Evolutionary conservation across 495 filamentous ascomycete genomes (phyloP).

Genomic region (Penicillium steckii): DNA sequence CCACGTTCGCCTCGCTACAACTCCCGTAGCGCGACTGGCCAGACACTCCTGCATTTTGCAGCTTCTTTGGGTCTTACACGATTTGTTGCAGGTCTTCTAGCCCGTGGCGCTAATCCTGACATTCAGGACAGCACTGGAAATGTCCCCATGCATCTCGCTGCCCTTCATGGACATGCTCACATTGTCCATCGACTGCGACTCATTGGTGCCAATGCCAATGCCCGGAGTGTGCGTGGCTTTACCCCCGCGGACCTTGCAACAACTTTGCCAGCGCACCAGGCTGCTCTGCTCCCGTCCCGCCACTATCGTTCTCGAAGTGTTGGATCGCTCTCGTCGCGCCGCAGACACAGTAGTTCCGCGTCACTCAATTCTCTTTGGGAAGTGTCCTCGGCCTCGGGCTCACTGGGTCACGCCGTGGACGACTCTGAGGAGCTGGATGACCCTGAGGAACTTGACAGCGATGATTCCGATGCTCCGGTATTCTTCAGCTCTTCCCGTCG

Average conservation of each 20-base stretch:
- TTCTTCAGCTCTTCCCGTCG: slow-evolving; percentile 47
- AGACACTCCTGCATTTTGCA: slow-evolving; percentile 81
- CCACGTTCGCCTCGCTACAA: slow-evolving; percentile 65
- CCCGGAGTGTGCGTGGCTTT: slow-evolving; percentile 69
- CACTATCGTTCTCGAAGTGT: slow-evolving; percentile 58
- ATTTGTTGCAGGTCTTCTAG: slow-evolving; percentile 77
- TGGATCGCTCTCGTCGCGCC: slow-evolving; percentile 54
- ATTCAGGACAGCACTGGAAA: slow-evolving; percentile 77
- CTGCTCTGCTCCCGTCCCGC: slow-evolving; percentile 49
- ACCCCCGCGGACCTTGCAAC: slow-evolving; percentile 71
- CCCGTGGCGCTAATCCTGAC: slow-evolving; percentile 76
- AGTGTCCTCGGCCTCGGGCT: slow-evolving; percentile 40
- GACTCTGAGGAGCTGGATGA: slow-evolving; percentile 42
- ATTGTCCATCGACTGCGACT: slow-evolving; percentile 74
- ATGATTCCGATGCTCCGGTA: slow-evolving; percentile 37
- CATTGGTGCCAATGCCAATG: slow-evolving; percentile 67
- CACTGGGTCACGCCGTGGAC: slow-evolving; percentile 42
- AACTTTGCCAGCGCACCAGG: slow-evolving; percentile 57
- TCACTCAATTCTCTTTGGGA: slow-evolving; percentile 66
- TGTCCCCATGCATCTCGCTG: slow-evolving; percentile 80
- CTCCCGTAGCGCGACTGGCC: slow-evolving; percentile 60
- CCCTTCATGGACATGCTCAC: slow-evolving; percentile 71
- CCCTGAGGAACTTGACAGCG: slow-evolving; percentile 36
- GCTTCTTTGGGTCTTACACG: slow-evolving; percentile 72
- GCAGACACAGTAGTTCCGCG: slow-evolving; percentile 63